Conservation (phyloP, 2,329 filamentous ascomycete genomes). For the Fusarium sp. region DNA sequence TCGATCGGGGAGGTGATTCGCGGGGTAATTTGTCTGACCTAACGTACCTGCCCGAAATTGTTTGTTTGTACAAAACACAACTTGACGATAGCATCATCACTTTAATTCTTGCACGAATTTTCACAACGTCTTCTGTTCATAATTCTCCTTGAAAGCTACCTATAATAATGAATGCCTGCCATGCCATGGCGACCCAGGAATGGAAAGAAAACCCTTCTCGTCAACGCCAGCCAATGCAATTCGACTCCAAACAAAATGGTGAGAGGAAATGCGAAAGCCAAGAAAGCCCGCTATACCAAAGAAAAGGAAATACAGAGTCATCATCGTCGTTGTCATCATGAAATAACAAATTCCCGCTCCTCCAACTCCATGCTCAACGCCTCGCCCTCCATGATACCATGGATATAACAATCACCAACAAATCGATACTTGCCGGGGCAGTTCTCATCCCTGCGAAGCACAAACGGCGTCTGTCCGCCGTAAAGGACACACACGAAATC, state of each 20-base stretch:
- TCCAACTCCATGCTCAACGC: slow-evolving; percentile 8
- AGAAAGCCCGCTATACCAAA: neutral
- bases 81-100: neutral
- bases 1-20: slow-evolving; percentile 17
- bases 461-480: slow-evolving; percentile 7
- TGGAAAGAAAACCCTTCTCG: neutral
- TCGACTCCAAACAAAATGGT: neutral
- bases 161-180: neutral
- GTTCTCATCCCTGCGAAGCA: neutral
- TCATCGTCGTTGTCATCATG: neutral
- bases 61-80: neutral
- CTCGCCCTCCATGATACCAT: slow-evolving; percentile 12
- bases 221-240: slow-evolving; percentile 3
- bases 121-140: neutral
- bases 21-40: neutral
- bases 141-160: neutral
- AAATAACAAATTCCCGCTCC: slow-evolving; percentile 12
- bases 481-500: slow-evolving; percentile 5
- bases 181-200: neutral
- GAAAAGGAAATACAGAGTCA: neutral
- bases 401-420: slow-evolving; percentile 10
- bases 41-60: neutral
- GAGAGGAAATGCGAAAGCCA: neutral
- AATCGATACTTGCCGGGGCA: slow-evolving; percentile 4
- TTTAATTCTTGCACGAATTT: neutral